phyloP scores from a whole-genome alignment of 2,329 filamentous ascomycete species.

The Leptographium wingfieldii region DNA sequence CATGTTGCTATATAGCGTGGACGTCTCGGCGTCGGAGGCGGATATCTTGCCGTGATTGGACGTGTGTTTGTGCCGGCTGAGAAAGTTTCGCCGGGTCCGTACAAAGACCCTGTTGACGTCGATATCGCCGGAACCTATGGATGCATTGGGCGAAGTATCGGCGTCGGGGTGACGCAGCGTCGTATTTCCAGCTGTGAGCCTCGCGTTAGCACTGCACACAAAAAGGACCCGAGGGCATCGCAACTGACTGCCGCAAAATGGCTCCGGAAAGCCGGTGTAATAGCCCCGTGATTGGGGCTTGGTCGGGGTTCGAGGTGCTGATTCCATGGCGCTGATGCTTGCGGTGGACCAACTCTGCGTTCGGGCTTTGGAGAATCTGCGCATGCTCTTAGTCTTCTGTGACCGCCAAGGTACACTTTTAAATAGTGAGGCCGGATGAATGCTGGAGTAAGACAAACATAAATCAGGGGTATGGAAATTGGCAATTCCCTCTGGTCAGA shows the following conservation, averaged over 20 bases:
- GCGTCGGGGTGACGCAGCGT: conserved; percentile 51
- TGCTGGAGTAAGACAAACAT: neutral
- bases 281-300: conserved; percentile 4
- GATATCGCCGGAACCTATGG: conserved; percentile 42
- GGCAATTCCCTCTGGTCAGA: neutral
- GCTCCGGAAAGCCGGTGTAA: conserved; percentile 40
- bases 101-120: conserved; percentile 28
- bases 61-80: conserved; percentile 33
- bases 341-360: conserved; percentile 13
- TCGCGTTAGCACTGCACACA: neutral
- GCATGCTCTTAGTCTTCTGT: conserved; percentile 5
- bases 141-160: conserved; percentile 41
- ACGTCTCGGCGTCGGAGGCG: conserved; percentile 13
- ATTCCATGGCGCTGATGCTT: conserved; percentile 6
- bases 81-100: conserved; percentile 32
- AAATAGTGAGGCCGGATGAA: neutral
- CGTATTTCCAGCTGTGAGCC: conserved; percentile 35
- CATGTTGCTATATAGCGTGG: conserved; percentile 4
- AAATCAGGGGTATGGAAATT: conserved; percentile 1
- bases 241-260: conserved; percentile 32
- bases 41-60: conserved; percentile 33
- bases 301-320: conserved; percentile 2
- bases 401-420: neutral
- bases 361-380: conserved; percentile 8
- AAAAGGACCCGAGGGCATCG: neutral